Evolutionary conservation across 176 grass and related monocot species (phyloP).

Genomic region (Leersia perrieri): DNA sequence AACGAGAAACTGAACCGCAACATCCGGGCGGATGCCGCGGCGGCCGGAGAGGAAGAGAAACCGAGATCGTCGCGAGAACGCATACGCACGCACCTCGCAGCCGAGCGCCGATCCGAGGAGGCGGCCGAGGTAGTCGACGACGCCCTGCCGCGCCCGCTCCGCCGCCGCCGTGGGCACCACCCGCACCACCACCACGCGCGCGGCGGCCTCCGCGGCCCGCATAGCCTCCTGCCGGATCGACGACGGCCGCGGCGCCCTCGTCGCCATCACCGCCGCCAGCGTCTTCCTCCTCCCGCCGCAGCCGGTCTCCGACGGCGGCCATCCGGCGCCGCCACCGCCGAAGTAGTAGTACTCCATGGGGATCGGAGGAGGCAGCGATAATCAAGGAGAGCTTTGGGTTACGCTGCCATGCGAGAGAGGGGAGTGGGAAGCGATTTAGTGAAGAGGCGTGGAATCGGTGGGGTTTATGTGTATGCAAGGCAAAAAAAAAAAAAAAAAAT

Average conservation of each 20-base stretch:
- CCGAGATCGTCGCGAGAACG: no score
- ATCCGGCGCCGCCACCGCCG: background rate
- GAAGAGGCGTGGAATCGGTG: no score
- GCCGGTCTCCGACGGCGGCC: background rate
- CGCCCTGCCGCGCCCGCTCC: constrained; percentile 42
- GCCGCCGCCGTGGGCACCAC: constrained; percentile 65
- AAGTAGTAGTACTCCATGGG: background rate
- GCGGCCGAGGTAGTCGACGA: constrained; percentile 44
- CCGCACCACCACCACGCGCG: constrained; percentile 41
- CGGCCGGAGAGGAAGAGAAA: no score
- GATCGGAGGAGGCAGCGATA: no score
- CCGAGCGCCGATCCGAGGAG: constrained; percentile 52
- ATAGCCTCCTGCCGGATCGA: constrained; percentile 10
- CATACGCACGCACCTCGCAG: constrained; percentile 59
- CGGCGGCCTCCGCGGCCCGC: constrained; percentile 43
- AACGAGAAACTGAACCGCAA: no score
- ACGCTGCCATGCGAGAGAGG: no score
- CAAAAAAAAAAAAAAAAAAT: no score
- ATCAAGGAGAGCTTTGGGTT: no score
- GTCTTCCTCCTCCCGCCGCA: background rate
- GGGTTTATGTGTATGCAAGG: no score
- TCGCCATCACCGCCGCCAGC: constrained; percentile 2
- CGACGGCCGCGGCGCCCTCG: background rate
- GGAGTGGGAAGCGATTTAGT: no score
- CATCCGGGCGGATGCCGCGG: no score